phyloP scores from a whole-genome alignment of 176 grass and related monocot genomes.

The Leersia perrieri region DNA sequence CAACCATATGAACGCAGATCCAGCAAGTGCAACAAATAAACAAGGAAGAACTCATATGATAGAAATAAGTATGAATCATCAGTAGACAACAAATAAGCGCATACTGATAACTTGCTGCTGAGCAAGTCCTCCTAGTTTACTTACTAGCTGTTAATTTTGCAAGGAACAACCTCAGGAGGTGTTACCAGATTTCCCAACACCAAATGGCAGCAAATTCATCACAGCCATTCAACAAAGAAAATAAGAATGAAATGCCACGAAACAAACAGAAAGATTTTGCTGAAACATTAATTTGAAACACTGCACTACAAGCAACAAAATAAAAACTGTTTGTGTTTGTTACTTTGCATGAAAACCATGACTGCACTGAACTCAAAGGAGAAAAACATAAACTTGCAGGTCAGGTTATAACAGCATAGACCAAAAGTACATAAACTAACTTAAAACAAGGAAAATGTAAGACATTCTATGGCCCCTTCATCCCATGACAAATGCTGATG shows the following conservation, averaged over 20 bases:
- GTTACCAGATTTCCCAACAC: background rate
- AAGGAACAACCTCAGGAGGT: background rate
- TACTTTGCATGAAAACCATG: background rate
- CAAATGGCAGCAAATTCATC: slow-evolving; percentile 6
- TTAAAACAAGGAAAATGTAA: background rate
- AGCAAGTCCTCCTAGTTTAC: background rate
- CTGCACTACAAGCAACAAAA: background rate
- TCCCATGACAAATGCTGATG: background rate
- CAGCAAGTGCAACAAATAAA: background rate
- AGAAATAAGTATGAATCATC: background rate
- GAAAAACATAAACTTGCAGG: background rate
- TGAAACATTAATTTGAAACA: background rate
- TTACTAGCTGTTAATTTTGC: background rate
- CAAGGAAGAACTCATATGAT: background rate
- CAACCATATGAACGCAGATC: too few species aligned
- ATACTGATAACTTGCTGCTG: background rate
- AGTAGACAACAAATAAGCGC: background rate
- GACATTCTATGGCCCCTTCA: background rate
- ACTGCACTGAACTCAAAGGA: background rate
- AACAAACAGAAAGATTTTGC: background rate
- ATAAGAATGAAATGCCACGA: background rate
- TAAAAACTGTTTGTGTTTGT: background rate
- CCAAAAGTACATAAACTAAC: background rate
- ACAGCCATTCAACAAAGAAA: background rate
- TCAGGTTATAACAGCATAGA: background rate